Evolutionary conservation across 306 rosid genomes (phyloP), one percentile per base, ranked within the genome.

Genomic region (Trifolium dubium): DNA sequence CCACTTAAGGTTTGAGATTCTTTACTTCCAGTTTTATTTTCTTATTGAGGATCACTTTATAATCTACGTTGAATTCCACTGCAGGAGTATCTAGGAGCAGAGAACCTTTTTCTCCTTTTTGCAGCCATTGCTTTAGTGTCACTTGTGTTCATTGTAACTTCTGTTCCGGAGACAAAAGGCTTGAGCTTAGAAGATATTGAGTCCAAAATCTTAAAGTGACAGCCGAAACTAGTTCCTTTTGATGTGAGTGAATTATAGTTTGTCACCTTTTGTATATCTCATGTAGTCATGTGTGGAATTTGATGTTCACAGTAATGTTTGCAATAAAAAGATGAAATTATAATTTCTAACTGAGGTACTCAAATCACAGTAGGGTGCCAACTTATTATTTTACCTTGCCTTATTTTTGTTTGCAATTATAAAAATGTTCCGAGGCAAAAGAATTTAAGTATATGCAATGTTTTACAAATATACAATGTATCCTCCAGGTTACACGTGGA

Each of bases 121-220:
- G 99, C 90, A 30, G 97, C 86, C 41, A 84, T 92, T 73, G 87
- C 96, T 64, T 64, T 92, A 83, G 13, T 87, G 50, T 77, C 96
- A 40, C 96, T 94, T 79, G 64, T 89, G 80, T 94, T 94, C 70
- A 79, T 88, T 23, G 44, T 85, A 41, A 80, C 78, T 68, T 37
- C 74, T 67, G 95, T 94, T 46, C 99, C 96, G 0, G 99, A 94
- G 88, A 94, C 99, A 83, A 89, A 94, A 83, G 99, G 99, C 65
- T 80, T 94, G 87, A 94, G 93, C 80, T 78, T 92, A 85, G 99
- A 94, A 81, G 99, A 94, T 3, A 92, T 94, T 68, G 95, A 94
- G 80, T 83, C 97, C 83, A 88, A 89, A 81, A 78, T 94, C 89
- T 87, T 82, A 86, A 87, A 94, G 79, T 91, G 84, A 90, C 49